Evolutionary conservation across 805 yeast species (phyloP), one percentile per base, ranked within the genome.

Genomic region (Scheffersomyces spartinae): DNA sequence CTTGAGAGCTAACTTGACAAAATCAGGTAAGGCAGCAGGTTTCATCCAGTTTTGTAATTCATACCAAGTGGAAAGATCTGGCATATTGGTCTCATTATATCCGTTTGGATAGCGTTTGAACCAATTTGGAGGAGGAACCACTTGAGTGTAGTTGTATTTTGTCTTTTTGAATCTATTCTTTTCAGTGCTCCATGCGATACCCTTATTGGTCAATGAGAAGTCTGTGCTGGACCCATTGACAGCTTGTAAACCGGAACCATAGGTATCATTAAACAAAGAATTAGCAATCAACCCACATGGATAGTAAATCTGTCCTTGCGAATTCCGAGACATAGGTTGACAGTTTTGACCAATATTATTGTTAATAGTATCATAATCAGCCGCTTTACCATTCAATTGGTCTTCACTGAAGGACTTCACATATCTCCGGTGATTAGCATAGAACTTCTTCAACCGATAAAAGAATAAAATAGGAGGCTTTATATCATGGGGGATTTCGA

Each of bases 251-350:
- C 61, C 47, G 7, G 40, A 24, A 10, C 40, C 19, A 28, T 34
- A 77, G 0, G 91, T 78, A 42, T 81, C 94, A 48, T 81, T 81
- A 53, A 80, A 81, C 39, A 78, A 39, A 7, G 86, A 69, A 47
- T 81, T 81, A 10, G 94, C 91, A 43, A 81, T 80, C 32, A 81
- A 57, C 1, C 94, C 94, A 52, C 94, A 81, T 9, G 94, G 94
- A 43, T 81, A 81, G 33, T 66, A 65, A 26, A 56, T 66, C 49
- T 52, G 68, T 9, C 76, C 76, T 2, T 42, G 26, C 1, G 25
- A 25, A 31, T 58, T 47, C 2, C 36, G 26, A 6, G 58, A 45
- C 30, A 61, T 49, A 9, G 68, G 68, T 36, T 57, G 43, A 36
- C 68, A 61, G 39, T 61, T 61, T 33, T 55, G 59, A 3, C 68